Percentiles rank a stretch among this genome's conserved stretches.
These are phyloP conservation scores for Tetrapyrgos nigripes DNA, from an alignment of 1,284 basidiomycete genomes.

Conservation along the genomic window DNA sequence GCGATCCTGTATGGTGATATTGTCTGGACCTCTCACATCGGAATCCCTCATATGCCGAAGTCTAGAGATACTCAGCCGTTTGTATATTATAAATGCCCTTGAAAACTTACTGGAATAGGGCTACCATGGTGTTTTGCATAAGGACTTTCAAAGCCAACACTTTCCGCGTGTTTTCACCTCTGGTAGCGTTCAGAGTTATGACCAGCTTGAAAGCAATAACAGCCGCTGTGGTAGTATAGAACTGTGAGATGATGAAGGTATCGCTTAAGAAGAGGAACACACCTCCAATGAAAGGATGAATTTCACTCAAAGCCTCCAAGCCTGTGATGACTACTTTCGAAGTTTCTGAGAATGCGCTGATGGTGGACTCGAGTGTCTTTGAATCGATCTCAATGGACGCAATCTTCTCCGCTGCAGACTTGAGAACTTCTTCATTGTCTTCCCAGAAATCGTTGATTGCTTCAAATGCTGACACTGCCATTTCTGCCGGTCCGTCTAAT, in stretches of 20 bases:
- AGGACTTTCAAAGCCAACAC: conserved; percentile 45
- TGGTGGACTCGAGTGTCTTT: conserved; percentile 23
- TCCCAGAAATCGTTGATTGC: conserved; percentile 7
- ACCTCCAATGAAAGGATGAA: conserved; percentile 39
- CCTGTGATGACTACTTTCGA: conserved; percentile 28
- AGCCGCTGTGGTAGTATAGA: conserved; percentile 35
- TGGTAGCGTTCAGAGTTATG: conserved; percentile 44
- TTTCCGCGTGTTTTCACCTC: conserved; percentile 50
- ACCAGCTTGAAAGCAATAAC: conserved; percentile 51
- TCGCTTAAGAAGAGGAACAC: conserved; percentile 6
- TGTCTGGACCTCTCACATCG: conserved; percentile 27
- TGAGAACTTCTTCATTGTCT: conserved; percentile 6
- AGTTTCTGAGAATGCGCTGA: conserved; percentile 27
- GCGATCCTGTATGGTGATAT: conserved; percentile 32
- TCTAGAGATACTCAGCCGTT: conserved; percentile 19
- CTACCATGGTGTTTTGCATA: conserved; percentile 52
- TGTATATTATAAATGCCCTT: neutral
- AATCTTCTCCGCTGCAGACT: conserved; percentile 2
- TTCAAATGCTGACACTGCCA: conserved; percentile 2
- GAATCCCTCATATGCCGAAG: conserved; percentile 35
- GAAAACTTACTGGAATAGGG: conserved; percentile 26
- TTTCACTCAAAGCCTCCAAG: conserved; percentile 26
- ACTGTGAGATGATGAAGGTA: neutral
- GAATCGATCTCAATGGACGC: conserved; percentile 5
- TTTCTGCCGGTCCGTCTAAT: neutral